Base-by-base conservation (phyloP, 305 asterid genomes). In the Fraxinus nigra region DNA sequence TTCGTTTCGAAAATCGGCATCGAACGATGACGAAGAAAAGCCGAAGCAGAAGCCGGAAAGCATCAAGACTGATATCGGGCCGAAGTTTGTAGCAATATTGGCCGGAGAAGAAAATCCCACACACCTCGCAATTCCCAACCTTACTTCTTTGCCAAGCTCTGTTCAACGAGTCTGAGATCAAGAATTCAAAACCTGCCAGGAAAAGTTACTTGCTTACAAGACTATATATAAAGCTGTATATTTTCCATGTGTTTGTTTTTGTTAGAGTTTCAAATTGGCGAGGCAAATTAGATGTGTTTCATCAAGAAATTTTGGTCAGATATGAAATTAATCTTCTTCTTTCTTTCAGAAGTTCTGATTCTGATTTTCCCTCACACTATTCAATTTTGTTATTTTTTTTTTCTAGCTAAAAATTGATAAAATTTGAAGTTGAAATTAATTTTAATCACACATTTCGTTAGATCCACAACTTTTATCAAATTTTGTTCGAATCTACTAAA, bases 61-160 rank as follows among this genome's bases (percentile, higher is more conserved):
- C 76, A 3, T 40, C 13, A 51, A 80, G 78, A 30, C 38, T 16
- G 85, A 76, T 38, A 54, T 13, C 79, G 24, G 88, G 40, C 97
- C 98, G 13, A 93, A 87, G 82, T 82, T 95, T 28, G 90, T 91
- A 20, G 98, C 92, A 75, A 85, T 93, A 76, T 89, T 95, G 97
- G 94, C 98, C 84, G 98, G 98, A 0, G 94, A 87, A 4, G 90
- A 90, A 0, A 95, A 92, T 32, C 97, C 98, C 2, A 85, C 94
- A 0, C 94, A 85, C 32, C 84, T 95, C 69, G 98, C 97, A 0
- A 69, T 93, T 46, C 98, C 98, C 0, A 22, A 78, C 20, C 82
- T 91, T 3, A 54, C 86, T 24, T 61, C 85, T 18, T n/a, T 38
- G 10, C 59, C 84, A 0, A 61, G 18, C 28, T 1, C 76, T 18